These are phyloP conservation scores for Schizopora paradoxa DNA, from an alignment of 1,284 basidiomycete genomes.

Conservation along the genomic window DNA sequence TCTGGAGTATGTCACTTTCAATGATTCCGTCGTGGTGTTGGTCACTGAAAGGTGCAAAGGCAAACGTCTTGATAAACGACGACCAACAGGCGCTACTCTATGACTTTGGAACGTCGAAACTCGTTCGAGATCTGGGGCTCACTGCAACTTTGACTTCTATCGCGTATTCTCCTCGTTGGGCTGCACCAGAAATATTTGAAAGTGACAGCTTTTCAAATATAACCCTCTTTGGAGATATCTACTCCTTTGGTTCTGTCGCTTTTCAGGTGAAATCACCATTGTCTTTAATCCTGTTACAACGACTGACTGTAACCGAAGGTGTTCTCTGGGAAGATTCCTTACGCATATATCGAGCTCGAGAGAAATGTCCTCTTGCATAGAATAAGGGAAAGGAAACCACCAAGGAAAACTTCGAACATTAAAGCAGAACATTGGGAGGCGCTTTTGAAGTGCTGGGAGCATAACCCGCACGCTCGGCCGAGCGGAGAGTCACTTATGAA, in stretches of 20 bases:
- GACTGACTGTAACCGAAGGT: conserved; percentile 1
- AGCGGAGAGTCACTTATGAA: no score
- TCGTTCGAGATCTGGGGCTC: conserved; percentile 13
- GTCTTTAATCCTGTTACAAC: no score
- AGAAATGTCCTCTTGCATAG: conserved; percentile 13
- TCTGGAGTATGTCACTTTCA: conserved; percentile 9
- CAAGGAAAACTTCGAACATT: conserved; percentile 3
- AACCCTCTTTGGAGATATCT: conserved; percentile 12
- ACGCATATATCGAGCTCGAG: conserved; percentile 11
- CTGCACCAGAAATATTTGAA: conserved; percentile 13
- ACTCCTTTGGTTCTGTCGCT: conserved; percentile 16
- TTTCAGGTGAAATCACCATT: conserved; percentile 7
- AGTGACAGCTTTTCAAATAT: no score
- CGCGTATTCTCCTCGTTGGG: conserved; percentile 14
- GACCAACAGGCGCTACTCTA: conserved; percentile 10
- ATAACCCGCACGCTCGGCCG: conserved; percentile 9
- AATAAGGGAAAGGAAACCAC: conserved; percentile 7
- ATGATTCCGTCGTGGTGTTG: no score
- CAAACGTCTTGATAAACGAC: conserved; percentile 12
- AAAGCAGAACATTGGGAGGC: conserved; percentile 11
- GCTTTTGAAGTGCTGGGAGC: conserved; percentile 10
- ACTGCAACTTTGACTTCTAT: conserved; percentile 8
- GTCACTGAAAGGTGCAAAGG: no score
- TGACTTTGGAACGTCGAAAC: conserved; percentile 12
- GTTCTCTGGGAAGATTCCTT: conserved; percentile 11